phyloP scores from a whole-genome alignment of 1,284 basidiomycete genomes.

The Austroboletus rostrupii region DNA sequence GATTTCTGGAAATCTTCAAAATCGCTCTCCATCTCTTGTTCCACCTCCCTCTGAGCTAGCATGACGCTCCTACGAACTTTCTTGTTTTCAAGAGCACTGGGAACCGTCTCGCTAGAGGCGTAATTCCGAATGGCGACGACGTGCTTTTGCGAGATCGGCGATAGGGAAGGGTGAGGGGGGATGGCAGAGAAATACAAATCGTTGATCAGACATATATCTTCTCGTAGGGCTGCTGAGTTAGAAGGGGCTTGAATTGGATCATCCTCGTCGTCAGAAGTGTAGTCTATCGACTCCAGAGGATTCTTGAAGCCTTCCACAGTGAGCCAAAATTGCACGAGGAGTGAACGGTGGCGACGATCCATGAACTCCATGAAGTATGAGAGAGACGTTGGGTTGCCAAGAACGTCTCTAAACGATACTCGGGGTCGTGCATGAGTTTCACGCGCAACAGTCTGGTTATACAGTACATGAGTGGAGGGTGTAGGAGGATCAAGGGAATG shows the following conservation, averaged over 20 bases:
- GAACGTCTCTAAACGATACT: constrained; percentile 66
- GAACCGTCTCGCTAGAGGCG: constrained; percentile 44
- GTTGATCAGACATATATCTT: constrained; percentile 85
- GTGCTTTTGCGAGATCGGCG: constrained; percentile 67
- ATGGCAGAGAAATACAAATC: constrained; percentile 77
- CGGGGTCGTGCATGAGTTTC: constrained; percentile 42
- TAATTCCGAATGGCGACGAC: constrained; percentile 70
- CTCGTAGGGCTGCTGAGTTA: constrained; percentile 61
- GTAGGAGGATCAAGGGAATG: background rate
- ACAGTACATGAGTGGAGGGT: constrained; percentile 5
- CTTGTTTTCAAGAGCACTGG: constrained; percentile 49
- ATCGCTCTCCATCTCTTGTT: constrained; percentile 87
- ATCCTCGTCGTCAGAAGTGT: constrained; percentile 64
- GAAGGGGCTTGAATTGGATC: constrained; percentile 59
- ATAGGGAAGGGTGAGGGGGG: constrained; percentile 54
- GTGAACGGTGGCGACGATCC: constrained; percentile 82
- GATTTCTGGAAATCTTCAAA: constrained; percentile 85
- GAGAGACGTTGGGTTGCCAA: constrained; percentile 83
- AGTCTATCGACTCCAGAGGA: constrained; percentile 82
- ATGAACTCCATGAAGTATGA: constrained; percentile 98
- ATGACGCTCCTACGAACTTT: constrained; percentile 76
- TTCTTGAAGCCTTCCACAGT: constrained; percentile 97
- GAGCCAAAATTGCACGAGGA: constrained; percentile 95
- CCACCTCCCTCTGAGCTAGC: constrained; percentile 80
- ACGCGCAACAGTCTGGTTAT: constrained; percentile 33